phyloP scores from a whole-genome alignment of 2,329 filamentous ascomycete genomes.

The Aspergillus tubingensis region DNA sequence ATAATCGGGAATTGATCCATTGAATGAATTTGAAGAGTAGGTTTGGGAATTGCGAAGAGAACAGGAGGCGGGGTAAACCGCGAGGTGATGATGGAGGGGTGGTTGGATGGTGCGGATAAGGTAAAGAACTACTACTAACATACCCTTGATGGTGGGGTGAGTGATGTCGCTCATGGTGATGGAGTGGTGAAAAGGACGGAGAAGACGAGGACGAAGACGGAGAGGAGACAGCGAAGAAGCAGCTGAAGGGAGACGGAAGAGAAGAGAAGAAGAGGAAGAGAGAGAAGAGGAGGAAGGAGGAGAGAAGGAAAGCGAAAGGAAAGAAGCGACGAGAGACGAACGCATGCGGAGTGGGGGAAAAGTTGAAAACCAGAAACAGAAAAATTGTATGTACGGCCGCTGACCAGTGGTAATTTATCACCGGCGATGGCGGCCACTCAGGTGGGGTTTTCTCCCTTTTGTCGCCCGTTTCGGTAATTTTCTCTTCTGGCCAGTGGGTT shows the following conservation, averaged over 20 bases:
- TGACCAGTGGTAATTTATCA: slow-evolving; percentile 9
- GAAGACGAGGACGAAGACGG: slow-evolving; percentile 16
- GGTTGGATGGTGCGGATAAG: slow-evolving; percentile 5
- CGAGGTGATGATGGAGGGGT: slow-evolving; percentile 18
- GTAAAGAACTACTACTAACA: slow-evolving; percentile 26
- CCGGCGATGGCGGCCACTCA: neutral
- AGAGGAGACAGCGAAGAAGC: slow-evolving; percentile 21
- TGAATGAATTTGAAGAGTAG: neutral
- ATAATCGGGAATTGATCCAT: slow-evolving; percentile 3
- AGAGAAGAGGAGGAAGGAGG: slow-evolving; percentile 19
- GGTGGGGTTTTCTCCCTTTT: slow-evolving; percentile 10
- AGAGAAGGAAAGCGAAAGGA: slow-evolving; percentile 16
- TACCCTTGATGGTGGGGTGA: slow-evolving; percentile 77
- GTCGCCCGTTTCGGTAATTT: slow-evolving; percentile 6
- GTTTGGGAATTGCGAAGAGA: neutral
- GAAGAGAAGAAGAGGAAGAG: slow-evolving; percentile 26
- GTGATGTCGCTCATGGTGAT: slow-evolving; percentile 68
- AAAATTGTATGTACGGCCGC: slow-evolving; percentile 8
- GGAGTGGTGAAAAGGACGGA: slow-evolving; percentile 23
- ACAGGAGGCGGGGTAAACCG: slow-evolving; percentile 19
- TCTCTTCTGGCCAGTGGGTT: neutral
- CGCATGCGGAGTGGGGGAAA: slow-evolving; percentile 25
- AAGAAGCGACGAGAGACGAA: slow-evolving; percentile 18
- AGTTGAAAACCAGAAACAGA: slow-evolving; percentile 10
- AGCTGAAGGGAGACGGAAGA: slow-evolving; percentile 24